Conservation (phyloP, 2,329 filamentous ascomycete genomes). For the Tricladium varicosporioides region DNA sequence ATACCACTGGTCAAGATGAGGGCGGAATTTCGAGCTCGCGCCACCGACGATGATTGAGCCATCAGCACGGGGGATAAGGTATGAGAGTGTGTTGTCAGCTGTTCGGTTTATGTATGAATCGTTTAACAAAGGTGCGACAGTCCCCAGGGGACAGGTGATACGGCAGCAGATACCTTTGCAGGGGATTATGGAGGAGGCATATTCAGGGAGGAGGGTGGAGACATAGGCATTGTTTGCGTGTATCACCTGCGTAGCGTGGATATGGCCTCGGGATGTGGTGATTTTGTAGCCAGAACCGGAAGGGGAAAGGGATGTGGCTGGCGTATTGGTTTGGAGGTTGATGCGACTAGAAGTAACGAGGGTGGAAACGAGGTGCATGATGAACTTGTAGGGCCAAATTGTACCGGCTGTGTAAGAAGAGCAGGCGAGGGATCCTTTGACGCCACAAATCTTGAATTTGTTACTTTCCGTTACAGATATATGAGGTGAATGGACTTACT, state of each 20-base stretch:
- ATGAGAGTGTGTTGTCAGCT: slow-evolving; percentile 16
- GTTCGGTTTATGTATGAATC: slow-evolving; percentile 20
- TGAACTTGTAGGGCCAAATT: slow-evolving; percentile 58
- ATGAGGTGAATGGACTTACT: not conserved
- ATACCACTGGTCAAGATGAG: slow-evolving; percentile 40
- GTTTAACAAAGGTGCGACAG: slow-evolving; percentile 16
- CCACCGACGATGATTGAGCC: slow-evolving; percentile 41
- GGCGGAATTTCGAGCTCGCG: slow-evolving; percentile 36
- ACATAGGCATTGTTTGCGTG: slow-evolving; percentile 69
- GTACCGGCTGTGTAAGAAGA: slow-evolving; percentile 8
- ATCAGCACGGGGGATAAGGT: slow-evolving; percentile 31
- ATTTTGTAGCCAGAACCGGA: slow-evolving; percentile 42
- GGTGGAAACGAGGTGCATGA: slow-evolving; percentile 49
- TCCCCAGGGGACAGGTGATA: slow-evolving; percentile 28
- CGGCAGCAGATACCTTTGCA: slow-evolving; percentile 47
- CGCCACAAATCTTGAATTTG: slow-evolving; percentile 13
- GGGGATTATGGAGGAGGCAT: slow-evolving; percentile 59
- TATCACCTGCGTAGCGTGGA: slow-evolving; percentile 54
- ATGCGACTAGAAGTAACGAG: slow-evolving; percentile 41
- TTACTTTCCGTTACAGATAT: too few relatives aligned
- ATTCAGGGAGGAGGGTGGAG: slow-evolving; percentile 56
- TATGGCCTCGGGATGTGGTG: slow-evolving; percentile 52
- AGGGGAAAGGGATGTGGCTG: slow-evolving; percentile 32
- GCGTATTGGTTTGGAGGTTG: slow-evolving; percentile 51
- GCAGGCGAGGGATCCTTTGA: slow-evolving; percentile 8